Base-by-base conservation (phyloP, 805 yeast genomes). In the Pichia cephalocereana region DNA sequence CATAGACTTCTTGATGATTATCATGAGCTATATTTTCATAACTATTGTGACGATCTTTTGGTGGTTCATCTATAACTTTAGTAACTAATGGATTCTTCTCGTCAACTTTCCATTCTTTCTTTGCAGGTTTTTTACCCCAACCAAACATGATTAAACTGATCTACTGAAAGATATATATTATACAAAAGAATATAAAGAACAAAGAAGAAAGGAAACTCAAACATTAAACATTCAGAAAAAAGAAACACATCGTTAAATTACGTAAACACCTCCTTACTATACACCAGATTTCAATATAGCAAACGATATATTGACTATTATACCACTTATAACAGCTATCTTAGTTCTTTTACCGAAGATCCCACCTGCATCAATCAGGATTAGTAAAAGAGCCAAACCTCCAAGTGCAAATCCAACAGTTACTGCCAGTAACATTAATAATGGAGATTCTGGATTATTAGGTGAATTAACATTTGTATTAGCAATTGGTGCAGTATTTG, bases 341-440 rank as follows among this genome's bases (percentile, higher is more conserved):
- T 78, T 64, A 67, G 86, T 68, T 47, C 83, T 69, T 54, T 74
- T 77, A 54, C 76, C 77, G 57, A 87, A 82, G 43, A 82, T 61
- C 5, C 77, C 68, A 4, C 75, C 72, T 40, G 63, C 54, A 52
- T 82, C 81, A 55, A 81, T 76, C 51, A 75, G 76, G 48, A 83
- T 54, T 40, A 88, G 61, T 46, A 88, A 75, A 18, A 88, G 62
- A 7, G 87, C 81, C 47, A 83, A 67, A 0, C 84, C 76, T 0
- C 97, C 97, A 30, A 87, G 66, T 45, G 83, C 77, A 52, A 83
- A 79, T 0, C 97, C 97, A 11, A 85, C 66, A 30, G 80, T 61
- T 3, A 86, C 74, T 3, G 95, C 95, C 32, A 85, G 52, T 34
- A 87, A 64, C 42, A 87, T 67, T 15, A 34, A 14, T 34, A 34